These are phyloP conservation scores for Tylopilus orsonianus DNA, from an alignment of 1,284 basidiomycete species.

Conservation along the genomic window DNA sequence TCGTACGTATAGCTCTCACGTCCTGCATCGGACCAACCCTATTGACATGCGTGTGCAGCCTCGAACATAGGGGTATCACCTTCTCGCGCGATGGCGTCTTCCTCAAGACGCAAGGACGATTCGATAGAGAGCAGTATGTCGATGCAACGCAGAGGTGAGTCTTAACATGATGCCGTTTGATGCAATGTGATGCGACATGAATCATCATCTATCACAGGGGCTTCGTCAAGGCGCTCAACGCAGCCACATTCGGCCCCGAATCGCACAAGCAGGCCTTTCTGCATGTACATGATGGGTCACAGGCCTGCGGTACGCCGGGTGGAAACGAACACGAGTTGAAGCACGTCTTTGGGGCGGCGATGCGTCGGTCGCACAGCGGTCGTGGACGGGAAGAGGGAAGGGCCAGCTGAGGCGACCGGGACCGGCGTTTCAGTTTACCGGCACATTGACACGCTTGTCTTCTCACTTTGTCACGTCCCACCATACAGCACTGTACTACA, in stretches of 20 bases:
- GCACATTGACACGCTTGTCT: no score
- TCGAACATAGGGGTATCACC: conserved; percentile 55
- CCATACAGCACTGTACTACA: no score
- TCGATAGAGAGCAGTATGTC: conserved; percentile 62
- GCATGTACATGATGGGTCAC: neutral
- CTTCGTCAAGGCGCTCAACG: conserved; percentile 25
- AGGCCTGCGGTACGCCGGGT: no score
- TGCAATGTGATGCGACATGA: neutral
- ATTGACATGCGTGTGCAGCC: conserved; percentile 42
- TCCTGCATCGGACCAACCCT: no score
- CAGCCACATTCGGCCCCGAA: conserved; percentile 23
- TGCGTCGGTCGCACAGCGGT: conserved; percentile 10
- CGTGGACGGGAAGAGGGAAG: no score
- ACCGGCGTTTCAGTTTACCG: no score
- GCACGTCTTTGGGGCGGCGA: conserved; percentile 4
- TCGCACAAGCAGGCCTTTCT: conserved; percentile 14
- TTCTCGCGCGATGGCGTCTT: conserved; percentile 58
- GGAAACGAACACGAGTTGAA: neutral
- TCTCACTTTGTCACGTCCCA: no score
- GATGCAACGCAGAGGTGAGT: conserved; percentile 70
- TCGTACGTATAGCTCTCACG: conserved; percentile 42
- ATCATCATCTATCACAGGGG: conserved; percentile 15
- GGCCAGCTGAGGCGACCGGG: no score
- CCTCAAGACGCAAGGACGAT: conserved; percentile 58
- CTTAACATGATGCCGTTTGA: no score